Evolutionary conservation across 371 early-diverging fungal species (phyloP), one percentile per base, ranked within the genome.

Genomic region (Rhizopus stolonifer): DNA sequence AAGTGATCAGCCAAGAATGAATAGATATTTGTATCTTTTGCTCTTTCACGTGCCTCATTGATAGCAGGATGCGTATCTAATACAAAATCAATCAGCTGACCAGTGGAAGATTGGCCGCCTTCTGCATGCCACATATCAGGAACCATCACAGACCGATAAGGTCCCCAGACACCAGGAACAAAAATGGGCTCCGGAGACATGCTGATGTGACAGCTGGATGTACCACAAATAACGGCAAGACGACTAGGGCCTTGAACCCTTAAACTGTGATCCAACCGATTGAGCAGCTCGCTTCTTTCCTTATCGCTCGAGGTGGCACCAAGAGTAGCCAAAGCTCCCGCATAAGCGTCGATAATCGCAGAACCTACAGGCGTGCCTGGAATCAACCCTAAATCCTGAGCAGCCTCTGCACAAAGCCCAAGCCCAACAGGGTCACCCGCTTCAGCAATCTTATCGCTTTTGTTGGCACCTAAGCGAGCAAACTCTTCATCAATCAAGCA

Each of bases 261-360:
- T 15, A 51, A 39, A n/a, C 49, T 56, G 8, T 57, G 44, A 1
- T 53, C 55, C 8, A 54, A 50, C 11, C 54, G 42, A 23, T 29
- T 25, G 2, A 70, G 23, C 43, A 65, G 55, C 0, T 57, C 36
- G 6, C 17, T 38, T 23, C 56, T 48, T 23, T 69, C 61, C 3
- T 52, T 15, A 11, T 56, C 59, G n/a, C 67, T 59, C 25, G 67
- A 42, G 8, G 55, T 67, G 11, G 80, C 77, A 5, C 81, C 80
- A 24, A 82, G 47, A 1, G 84, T 82, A 8, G 83, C 80, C 26
- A 87, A 64, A 2, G 81, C 84, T 5, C 87, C 85, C 17, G 91
- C 88, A 67, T 88, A 88, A 0, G 91, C 89, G 56, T 90, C 91
- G 53, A 90, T 89, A 2, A 88, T 74, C 0, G 83, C 82, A 13